Percentiles rank a stretch among this genome's conserved stretches.
Conservation (phyloP, 768 basidiomycete species). For the Tylopilus subfusipes region DNA sequence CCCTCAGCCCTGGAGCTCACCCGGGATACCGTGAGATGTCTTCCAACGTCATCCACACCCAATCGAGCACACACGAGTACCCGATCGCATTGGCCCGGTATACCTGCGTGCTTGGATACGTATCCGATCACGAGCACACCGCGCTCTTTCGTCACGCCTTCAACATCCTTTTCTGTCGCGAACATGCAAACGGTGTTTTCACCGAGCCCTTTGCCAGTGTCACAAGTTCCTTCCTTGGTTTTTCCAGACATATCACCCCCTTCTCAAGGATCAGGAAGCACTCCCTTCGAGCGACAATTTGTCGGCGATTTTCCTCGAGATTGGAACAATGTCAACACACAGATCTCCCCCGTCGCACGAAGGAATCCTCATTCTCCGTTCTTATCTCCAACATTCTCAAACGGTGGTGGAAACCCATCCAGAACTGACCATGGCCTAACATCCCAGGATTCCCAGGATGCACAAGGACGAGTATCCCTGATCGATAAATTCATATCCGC, state of each 20-base stretch:
- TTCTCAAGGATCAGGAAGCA: slow-evolving; percentile 21
- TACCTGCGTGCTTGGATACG: background rate
- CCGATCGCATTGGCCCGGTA: background rate
- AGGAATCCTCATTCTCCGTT: background rate
- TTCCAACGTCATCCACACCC: slow-evolving; percentile 13
- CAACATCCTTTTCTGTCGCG: slow-evolving; percentile 6
- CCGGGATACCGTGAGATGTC: background rate
- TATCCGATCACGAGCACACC: slow-evolving; percentile 3
- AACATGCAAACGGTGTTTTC: slow-evolving; percentile 22
- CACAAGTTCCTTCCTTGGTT: slow-evolving; percentile 14
- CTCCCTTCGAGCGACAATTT: slow-evolving; percentile 32
- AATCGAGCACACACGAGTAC: slow-evolving; percentile 2
- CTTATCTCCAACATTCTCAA: slow-evolving; percentile 7
- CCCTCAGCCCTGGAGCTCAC: background rate
- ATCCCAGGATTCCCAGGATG: slow-evolving; percentile 8
- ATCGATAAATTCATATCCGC: slow-evolving; percentile 30
- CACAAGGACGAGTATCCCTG: slow-evolving; percentile 19
- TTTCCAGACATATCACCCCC: slow-evolving; percentile 29
- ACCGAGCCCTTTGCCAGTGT: slow-evolving; percentile 26
- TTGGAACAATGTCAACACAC: slow-evolving; percentile 16
- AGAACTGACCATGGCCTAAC: background rate
- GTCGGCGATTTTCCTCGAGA: slow-evolving; percentile 14
- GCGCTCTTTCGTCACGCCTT: slow-evolving; percentile 7
- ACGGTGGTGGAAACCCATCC: background rate
- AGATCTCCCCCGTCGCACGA: slow-evolving; percentile 25